These are phyloP conservation scores for Kodamaea leandrae DNA, from an alignment of 805 yeast genomes.

Conservation along the genomic window DNA sequence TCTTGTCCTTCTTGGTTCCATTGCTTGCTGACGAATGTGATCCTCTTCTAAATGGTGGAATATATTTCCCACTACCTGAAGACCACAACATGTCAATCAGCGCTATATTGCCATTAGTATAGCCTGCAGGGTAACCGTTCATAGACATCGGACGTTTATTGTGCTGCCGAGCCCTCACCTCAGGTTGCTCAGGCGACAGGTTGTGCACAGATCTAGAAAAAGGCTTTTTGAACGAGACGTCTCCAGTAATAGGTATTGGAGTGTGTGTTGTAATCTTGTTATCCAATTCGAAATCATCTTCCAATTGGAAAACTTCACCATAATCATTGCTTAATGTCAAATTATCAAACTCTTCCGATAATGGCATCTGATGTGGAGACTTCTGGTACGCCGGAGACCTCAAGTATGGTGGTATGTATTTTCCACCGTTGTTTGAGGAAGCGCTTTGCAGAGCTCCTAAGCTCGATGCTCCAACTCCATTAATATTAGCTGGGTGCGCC, in stretches of 20 bases:
- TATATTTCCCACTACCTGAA: conserved; percentile 49
- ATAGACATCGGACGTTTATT: conserved; percentile 8
- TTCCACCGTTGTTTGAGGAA: conserved; percentile 10
- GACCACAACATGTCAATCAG: conserved; percentile 11
- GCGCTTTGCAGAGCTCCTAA: background rate
- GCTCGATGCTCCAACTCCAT: background rate
- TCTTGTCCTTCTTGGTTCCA: conserved; percentile 8
- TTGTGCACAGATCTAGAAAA: conserved; percentile 11
- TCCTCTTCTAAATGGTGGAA: conserved; percentile 70
- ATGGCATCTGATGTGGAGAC: conserved; percentile 34
- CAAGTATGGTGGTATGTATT: conserved; percentile 43
- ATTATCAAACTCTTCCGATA: conserved; percentile 37
- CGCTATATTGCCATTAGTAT: background rate
- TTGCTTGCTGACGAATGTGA: conserved; percentile 26
- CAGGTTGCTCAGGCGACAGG: conserved; percentile 9
- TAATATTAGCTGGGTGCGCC: conserved; percentile 4
- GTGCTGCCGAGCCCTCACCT: background rate
- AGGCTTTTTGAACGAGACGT: conserved; percentile 16
- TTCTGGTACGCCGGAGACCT: conserved; percentile 34
- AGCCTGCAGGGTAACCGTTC: background rate
- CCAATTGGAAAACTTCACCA: conserved; percentile 43
- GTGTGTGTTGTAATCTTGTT: conserved; percentile 2
- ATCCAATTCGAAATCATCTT: conserved; percentile 33
- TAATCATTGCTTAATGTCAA: conserved; percentile 27
- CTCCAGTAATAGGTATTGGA: conserved; percentile 1